These are phyloP conservation scores for Daldinia vernicosa DNA, from an alignment of 495 filamentous ascomycete species.

Conservation along the genomic window DNA sequence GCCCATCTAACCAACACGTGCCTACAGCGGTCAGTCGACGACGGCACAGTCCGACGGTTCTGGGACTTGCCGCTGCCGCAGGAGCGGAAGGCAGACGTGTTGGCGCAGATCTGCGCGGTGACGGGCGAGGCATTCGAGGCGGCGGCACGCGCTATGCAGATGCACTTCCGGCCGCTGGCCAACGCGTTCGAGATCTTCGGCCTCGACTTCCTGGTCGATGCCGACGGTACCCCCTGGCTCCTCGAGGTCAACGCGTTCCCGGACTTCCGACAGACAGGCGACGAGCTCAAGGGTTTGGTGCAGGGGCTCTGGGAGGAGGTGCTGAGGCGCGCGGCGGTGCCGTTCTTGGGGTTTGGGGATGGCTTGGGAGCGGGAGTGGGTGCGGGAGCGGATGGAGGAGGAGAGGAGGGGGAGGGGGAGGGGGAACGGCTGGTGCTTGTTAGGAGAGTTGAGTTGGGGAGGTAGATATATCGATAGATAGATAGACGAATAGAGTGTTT, in stretches of 20 bases:
- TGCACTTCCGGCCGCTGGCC: slow-evolving; percentile 89
- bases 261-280: slow-evolving; percentile 91
- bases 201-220: slow-evolving; percentile 87
- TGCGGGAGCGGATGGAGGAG: slow-evolving; percentile 11
- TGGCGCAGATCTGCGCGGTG: slow-evolving; percentile 73
- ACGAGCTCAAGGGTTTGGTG: slow-evolving; percentile 73
- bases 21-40: slow-evolving; percentile 68
- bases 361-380: neutral
- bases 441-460: slow-evolving; percentile 40
- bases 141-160: slow-evolving; percentile 78
- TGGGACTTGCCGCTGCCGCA: slow-evolving; percentile 65
- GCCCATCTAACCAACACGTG: slow-evolving; percentile 94
- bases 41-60: slow-evolving; percentile 68
- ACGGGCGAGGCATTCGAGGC: slow-evolving; percentile 84
- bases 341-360: slow-evolving; percentile 41
- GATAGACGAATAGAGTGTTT: slow-evolving; percentile 1
- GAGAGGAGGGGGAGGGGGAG: slow-evolving; percentile 14
- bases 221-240: slow-evolving; percentile 68
- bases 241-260: slow-evolving; percentile 97
- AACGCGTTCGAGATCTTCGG: slow-evolving; percentile 94
- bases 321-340: slow-evolving; percentile 67
- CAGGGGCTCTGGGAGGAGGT: slow-evolving; percentile 78
- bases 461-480: neutral
- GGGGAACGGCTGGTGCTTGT: slow-evolving; percentile 41
- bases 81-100: slow-evolving; percentile 62